Evolutionary conservation across 2,329 filamentous ascomycete genomes (phyloP).

Genomic region (Diaporthe aspalathi): DNA sequence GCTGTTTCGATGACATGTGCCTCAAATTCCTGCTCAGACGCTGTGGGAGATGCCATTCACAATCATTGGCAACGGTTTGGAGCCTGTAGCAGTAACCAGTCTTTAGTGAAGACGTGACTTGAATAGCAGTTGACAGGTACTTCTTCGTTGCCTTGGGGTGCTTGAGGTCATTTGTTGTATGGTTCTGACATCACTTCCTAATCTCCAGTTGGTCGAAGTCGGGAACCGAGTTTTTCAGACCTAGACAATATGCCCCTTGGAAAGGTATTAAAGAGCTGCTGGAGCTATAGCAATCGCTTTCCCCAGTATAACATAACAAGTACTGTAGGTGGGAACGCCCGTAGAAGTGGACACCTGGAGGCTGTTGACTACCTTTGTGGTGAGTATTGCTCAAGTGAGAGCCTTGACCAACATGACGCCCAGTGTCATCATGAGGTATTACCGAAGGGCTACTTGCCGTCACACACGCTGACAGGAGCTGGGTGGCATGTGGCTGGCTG

Average conservation of each 20-base stretch:
- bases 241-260: neutral
- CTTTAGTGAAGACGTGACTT: neutral
- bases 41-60: neutral
- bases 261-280: neutral
- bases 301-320: neutral
- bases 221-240: too few species aligned
- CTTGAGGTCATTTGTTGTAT: neutral
- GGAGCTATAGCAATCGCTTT: neutral
- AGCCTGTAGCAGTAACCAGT: neutral
- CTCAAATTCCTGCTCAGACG: neutral
- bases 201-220: neutral
- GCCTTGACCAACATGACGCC: neutral
- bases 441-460: neutral
- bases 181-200: neutral
- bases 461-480: constrained; percentile 20
- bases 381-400: neutral
- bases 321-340: too few species aligned
- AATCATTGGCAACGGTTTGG: neutral
- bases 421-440: neutral
- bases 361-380: neutral
- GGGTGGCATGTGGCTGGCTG: constrained; percentile 3
- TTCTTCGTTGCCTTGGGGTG: neutral
- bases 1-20: neutral
- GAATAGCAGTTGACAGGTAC: neutral
- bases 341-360: neutral